Evolutionary conservation across 352 stramenopile species (phyloP), one percentile per base, ranked within the genome.

Genomic region (Pelagophyceae sp.): DNA sequence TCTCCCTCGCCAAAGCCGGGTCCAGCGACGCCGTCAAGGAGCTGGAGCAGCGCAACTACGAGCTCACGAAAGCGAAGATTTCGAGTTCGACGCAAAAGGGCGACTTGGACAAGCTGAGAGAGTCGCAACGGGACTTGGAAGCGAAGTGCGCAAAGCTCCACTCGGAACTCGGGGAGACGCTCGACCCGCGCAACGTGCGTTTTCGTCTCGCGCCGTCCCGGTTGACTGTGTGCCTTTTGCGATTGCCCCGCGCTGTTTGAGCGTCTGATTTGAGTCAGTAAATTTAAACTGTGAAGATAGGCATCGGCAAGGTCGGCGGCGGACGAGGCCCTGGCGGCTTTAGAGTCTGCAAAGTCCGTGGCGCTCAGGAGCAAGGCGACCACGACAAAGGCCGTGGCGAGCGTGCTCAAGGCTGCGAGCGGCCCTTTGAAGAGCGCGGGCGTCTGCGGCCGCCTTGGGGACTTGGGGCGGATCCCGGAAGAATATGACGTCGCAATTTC

Each of bases 401-500:
- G 88, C 27, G 87, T 98, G 45, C 84, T 98, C 61, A 88, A 97
- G 74, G 94, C 94, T 1, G 90, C 91, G 1, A 91, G 92, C 15
- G 91, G 94, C 20, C 88, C 93, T n/a, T 84, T 99, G 0, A 86
- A 88, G 0, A 90, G 91, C 20, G 94, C 92, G 54, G 95, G 95
- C 6, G 82, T 99, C 1, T 91, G 92, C 60, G 96, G 96, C 38
- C 92, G 96, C 78, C 87, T 99, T 0, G 96, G 96, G 33, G 96
- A 99, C 81, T 87, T 99, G 63, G 96, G 94, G 29, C 89, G 90
- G 0, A 98, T 99, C 80, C 87, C 94, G 72, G 87, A 85, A 64
- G 90, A 98, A 74, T 98, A 98, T 82, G 96, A 99, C 83, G 93
- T 99, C 38, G 96, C 96, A 29, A 94, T 99, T 69, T 98, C 94